Base-by-base conservation (phyloP, 148 eudicot genomes). In the Polygonum aviculare region DNA sequence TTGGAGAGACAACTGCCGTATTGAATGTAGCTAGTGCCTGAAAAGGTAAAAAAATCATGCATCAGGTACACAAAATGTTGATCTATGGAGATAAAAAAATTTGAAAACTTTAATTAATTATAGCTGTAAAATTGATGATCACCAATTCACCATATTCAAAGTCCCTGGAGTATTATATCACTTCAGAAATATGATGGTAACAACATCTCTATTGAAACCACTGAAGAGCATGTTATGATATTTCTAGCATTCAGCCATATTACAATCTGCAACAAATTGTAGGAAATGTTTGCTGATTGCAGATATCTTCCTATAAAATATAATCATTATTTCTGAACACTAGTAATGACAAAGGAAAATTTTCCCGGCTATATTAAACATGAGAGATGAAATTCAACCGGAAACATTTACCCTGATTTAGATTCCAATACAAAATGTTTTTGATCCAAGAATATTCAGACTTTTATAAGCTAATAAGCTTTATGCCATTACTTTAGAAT, bases 11-110 rank as follows among this genome's bases (percentile, higher is more conserved):
- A 72, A 89, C 75, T 35, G 90, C 84, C 1, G 93, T 86, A 74
- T 87, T 87, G 76, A 87, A 89, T 69, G 88, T 84, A 81, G 86
- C 93, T 85, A 89, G 54, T 55, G 93, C 93, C 93, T 89, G 77
- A 39, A 75, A 72, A 76, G 60, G 10, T 54, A 1, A 1, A n/a
- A n/a, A 54, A 54, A 1, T 50, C 47, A 52, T 18, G 19, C 60
- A 18, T 54, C 22, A 54, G 60, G 19, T 54, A 54, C 60, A 54
- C 60, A 54, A 5, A 54, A n/a, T 5, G 1, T 5, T 18, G 60
- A 10, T 18, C 19, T 16, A 51, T 51, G 57, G 57, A 54, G 7
- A 54, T 4, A 54, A n/a, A 18, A 3, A 15, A 54, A 54, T n/a
- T n/a, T 0, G 2, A 26, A 26, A 26, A 26, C 31, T 26, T 26